These are phyloP conservation scores for sunflower (Helianthus annuus) DNA, from an alignment of 129 eudicot genomes.

Conservation along the genomic window HanXRQr2.0-SUNRISE NC_035435.2:171778296-171778795, in stretches of 20 bases:
- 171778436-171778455: too few species aligned
- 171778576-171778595: not conserved
- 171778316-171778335: too few species aligned
- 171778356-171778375: too few species aligned
- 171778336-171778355: too few species aligned
- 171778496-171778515: not conserved
- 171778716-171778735: not conserved
- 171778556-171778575: not conserved
- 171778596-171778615: not conserved
- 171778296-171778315: too few species aligned
- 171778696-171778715: conserved; percentile 9
- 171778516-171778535: not conserved
- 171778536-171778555: not conserved
- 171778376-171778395: too few species aligned
- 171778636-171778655: not conserved
- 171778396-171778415: too few species aligned
- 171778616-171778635: not conserved
- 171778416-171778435: too few species aligned
- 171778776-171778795: not conserved
- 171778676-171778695: not conserved
- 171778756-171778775: not conserved
- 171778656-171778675: conserved; percentile 3
- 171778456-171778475: too few species aligned
- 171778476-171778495: not conserved
- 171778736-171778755: not conserved